Conservation (phyloP, 257 asterid species). For the Primulina huaijiensis region DNA sequence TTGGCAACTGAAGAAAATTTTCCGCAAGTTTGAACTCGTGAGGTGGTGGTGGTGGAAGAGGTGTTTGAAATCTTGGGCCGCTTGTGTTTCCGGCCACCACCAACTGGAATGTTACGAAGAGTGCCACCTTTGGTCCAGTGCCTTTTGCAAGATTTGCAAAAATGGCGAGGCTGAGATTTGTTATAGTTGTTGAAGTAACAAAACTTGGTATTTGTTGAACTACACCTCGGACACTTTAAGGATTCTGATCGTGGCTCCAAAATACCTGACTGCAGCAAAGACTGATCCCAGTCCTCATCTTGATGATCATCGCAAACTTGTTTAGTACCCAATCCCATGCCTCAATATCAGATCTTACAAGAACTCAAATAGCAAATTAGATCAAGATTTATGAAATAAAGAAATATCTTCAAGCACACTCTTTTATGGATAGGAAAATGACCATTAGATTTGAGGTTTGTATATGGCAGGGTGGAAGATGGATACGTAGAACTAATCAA, state of each 20-base stretch:
- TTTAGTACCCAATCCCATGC: conserved; percentile 40
- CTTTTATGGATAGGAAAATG: neutral
- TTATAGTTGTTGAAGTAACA: conserved; percentile 34
- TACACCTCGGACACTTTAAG: conserved; percentile 33
- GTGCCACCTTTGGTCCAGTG: conserved; percentile 37
- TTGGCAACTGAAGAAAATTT: neutral
- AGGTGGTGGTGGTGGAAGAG: neutral
- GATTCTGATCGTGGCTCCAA: conserved; percentile 15
- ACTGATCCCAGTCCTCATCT: conserved; percentile 20
- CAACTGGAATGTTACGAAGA: conserved; percentile 30
- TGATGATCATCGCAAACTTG: conserved; percentile 26
- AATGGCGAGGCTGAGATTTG: conserved; percentile 35
- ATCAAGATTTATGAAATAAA: neutral
- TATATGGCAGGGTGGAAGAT: conserved; percentile 17
- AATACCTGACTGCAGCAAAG: conserved; percentile 9
- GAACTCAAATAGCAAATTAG: neutral
- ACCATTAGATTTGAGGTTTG: conserved; percentile 18
- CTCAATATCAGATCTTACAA: conserved; percentile 1
- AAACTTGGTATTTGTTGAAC: conserved; percentile 26
- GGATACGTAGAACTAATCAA: neutral
- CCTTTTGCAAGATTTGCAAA: conserved; percentile 32
- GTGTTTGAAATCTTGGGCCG: conserved; percentile 11
- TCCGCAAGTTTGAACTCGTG: neutral
- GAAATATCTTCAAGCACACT: neutral
- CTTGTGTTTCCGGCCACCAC: conserved; percentile 29